Percentiles rank a stretch among this genome's conserved stretches.
Conservation (phyloP, 768 basidiomycete species). For the Mycena polygramma region DNA sequence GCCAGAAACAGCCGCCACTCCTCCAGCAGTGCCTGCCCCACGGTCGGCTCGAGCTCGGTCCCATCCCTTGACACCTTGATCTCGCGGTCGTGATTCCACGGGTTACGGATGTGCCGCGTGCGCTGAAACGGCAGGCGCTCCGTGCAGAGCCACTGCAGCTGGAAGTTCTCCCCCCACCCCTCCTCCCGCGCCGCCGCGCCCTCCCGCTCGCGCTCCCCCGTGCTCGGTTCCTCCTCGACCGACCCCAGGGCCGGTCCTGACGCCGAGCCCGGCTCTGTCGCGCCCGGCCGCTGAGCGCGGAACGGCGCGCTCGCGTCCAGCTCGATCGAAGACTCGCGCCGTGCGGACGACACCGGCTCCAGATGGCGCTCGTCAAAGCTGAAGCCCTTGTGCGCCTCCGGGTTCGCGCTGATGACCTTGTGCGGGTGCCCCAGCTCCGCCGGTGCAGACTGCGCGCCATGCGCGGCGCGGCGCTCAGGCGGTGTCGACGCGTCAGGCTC, state of each 20-base stretch:
- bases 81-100: slow-evolving; percentile 91
- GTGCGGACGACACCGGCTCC: not conserved
- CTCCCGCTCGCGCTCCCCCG: slow-evolving; percentile 31
- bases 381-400: slow-evolving; percentile 40
- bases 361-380: slow-evolving; percentile 48
- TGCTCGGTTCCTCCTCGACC: slow-evolving; percentile 26
- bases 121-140: slow-evolving; percentile 79
- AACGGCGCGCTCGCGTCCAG: slow-evolving; percentile 49
- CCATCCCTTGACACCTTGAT: slow-evolving; percentile 90
- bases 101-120: slow-evolving; percentile 87
- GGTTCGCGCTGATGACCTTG: slow-evolving; percentile 44
- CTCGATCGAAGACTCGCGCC: slow-evolving; percentile 39
- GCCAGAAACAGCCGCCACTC: slow-evolving; percentile 68
- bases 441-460: slow-evolving; percentile 61
- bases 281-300: slow-evolving; percentile 12
- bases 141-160: slow-evolving; percentile 85
- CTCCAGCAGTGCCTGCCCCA: slow-evolving; percentile 76
- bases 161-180: slow-evolving; percentile 84
- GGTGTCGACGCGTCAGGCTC: too few relatives aligned
- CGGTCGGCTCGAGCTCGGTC: slow-evolving; percentile 88
- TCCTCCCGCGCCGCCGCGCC: slow-evolving; percentile 47
- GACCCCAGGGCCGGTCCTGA: not conserved
- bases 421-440: slow-evolving; percentile 60
- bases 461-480: slow-evolving; percentile 20
- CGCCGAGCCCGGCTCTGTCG: not conserved